phyloP scores from a whole-genome alignment of 129 eudicot species.

The Logfia minima region DNA sequence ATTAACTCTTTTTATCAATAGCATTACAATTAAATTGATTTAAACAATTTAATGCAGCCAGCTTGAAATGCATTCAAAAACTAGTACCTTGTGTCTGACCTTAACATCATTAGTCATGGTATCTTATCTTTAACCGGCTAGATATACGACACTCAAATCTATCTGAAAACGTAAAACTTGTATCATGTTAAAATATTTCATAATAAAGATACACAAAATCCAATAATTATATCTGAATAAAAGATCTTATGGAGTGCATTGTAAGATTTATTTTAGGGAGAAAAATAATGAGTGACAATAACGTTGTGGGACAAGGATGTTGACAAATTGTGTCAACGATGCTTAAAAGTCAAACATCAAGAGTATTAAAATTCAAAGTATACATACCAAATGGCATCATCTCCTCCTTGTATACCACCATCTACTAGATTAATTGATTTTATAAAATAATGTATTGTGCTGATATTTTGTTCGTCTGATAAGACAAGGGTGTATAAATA shows the following conservation, averaged over 20 bases:
- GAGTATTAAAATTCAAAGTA: background rate
- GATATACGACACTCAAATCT: background rate
- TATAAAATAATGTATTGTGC: background rate
- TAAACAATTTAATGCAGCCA: too few species aligned
- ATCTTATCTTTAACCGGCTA: background rate
- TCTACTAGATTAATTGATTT: background rate
- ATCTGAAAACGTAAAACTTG: background rate
- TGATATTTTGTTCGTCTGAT: background rate
- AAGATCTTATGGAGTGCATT: background rate
- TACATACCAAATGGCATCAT: background rate
- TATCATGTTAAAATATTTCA: background rate
- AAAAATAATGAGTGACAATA: conserved; percentile 8
- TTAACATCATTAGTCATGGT: background rate
- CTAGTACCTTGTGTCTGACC: background rate
- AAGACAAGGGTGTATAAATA: too few species aligned
- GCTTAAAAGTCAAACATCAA: background rate
- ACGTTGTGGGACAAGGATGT: conserved; percentile 13
- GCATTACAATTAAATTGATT: too few species aligned
- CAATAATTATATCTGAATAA: background rate
- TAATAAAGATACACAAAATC: background rate
- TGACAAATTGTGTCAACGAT: background rate
- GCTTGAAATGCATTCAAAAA: too few species aligned
- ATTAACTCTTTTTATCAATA: too few species aligned
- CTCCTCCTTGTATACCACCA: background rate
- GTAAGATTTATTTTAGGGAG: conserved; percentile 13